These are phyloP conservation scores for Syzygium oleosum DNA, from an alignment of 345 rosid genomes.

Conservation along the genomic window DNA sequence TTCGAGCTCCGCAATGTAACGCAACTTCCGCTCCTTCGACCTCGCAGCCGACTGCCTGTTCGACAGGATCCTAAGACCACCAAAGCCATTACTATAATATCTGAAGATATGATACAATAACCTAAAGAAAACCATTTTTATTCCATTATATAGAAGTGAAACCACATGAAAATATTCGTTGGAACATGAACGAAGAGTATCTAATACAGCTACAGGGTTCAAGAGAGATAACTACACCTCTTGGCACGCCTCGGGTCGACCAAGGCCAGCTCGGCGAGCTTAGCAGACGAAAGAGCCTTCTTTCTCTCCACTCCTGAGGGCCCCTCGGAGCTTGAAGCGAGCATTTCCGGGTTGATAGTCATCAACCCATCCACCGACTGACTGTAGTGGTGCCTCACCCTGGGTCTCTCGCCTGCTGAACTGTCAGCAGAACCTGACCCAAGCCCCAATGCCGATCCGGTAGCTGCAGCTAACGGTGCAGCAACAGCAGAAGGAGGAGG, in stretches of 20 bases:
- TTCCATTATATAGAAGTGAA: not conserved
- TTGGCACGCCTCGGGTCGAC: conserved; percentile 95
- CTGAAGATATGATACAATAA: not conserved
- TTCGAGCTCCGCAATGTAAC: conserved; percentile 76
- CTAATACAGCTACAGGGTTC: not conserved
- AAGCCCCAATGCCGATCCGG: conserved; percentile 2
- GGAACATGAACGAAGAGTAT: not conserved
- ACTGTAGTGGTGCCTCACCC: conserved; percentile 89
- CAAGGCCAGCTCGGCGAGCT: conserved; percentile 98
- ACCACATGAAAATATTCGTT: not conserved
- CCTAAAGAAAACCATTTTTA: not conserved
- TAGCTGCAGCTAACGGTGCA: conserved; percentile 1
- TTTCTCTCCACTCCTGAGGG: conserved; percentile 44
- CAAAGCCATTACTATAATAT: not conserved
- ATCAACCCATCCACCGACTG: conserved; percentile 89
- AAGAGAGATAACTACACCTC: conserved; percentile 51
- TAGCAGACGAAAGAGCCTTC: conserved; percentile 84
- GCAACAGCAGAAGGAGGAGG: conserved; percentile 16
- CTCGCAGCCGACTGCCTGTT: conserved; percentile 90
- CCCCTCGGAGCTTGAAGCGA: conserved; percentile 60
- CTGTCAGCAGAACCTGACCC: conserved; percentile 13
- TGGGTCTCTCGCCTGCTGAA: conserved; percentile 52
- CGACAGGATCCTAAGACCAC: conserved; percentile 52
- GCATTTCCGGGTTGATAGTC: conserved; percentile 74
- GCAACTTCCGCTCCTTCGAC: conserved; percentile 81